Base-by-base conservation (phyloP, 2,329 filamentous ascomycete species). In the Aspergillus sp. region DNA sequence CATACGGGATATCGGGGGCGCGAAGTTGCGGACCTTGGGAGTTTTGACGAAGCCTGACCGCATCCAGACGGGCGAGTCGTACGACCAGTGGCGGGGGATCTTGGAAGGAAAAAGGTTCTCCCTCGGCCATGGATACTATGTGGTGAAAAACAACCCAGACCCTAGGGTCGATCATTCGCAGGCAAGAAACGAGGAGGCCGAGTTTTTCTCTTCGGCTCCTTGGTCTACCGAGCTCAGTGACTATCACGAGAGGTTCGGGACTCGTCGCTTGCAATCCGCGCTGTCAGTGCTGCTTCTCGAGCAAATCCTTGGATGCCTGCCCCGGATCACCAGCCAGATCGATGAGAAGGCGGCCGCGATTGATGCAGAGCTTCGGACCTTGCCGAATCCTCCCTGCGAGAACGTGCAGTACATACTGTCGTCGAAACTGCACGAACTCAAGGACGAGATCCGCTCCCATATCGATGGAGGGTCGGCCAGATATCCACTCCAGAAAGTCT, bases 11-110 rank as follows among this genome's bases (percentile, higher is more conserved):
- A 60, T 74, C 1, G 40, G 37, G 10, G 64, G 64, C 1, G 80
- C 80, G 0, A 65, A 71, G 2, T 41, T 65, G 3, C 68, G 80
- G 1, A 82, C 78, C 1, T 68, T 83, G 33, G 84, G 84, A 0
- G 82, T 93, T 0, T 68, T 94, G 11, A 94, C 86, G 0, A 94
- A 93, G 48, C 86, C 86, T 0, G 88, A 94, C 40, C 70, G 82
- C 0, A 59, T 86, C 0, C 71, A 75, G 0, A 52, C 60, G 0
- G 68, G 68, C 0, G 64, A 69, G 2, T 61, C 59, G 0, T 62
- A 74, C 1, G 60, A 66, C 0, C 75, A 79, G 35, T 84, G 82
- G 71, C 51, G 74, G 0, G 61, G 70, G 0, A 79, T 86, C 34
- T 66, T 93, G 4, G 62, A 66, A 0, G 75, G 76, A 0, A 51